Percentiles rank a stretch among this genome's conserved stretches.
These are phyloP conservation scores for Nothophytophthora sp. DNA, from an alignment of 352 stramenopile species.

Conservation along the genomic window DNA sequence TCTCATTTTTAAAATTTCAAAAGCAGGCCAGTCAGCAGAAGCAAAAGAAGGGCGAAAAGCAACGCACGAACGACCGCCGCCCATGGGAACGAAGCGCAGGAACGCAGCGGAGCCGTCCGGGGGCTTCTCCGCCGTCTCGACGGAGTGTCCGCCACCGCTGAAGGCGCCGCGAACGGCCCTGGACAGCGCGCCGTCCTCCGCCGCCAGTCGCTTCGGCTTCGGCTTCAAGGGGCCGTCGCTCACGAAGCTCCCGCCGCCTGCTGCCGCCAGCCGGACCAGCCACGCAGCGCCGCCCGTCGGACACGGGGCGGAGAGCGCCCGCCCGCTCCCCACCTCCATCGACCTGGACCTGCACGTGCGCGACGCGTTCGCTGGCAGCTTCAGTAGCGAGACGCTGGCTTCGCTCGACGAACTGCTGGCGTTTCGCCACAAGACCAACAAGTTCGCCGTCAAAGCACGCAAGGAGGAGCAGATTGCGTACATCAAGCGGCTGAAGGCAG, in stretches of 20 bases:
- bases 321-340: neutral
- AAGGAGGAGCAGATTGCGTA: constrained; percentile 61
- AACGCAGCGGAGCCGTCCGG: constrained; percentile 20
- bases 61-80: too few relatives aligned
- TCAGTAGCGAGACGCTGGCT: constrained; percentile 32
- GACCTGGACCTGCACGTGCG: constrained; percentile 29
- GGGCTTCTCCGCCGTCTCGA: constrained; percentile 1
- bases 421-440: constrained; percentile 63
- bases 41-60: neutral
- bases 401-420: constrained; percentile 58
- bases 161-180: constrained; percentile 17
- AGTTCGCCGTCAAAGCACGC: constrained; percentile 59
- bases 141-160: constrained; percentile 14
- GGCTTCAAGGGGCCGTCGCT: constrained; percentile 41
- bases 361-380: constrained; percentile 34
- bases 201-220: constrained; percentile 32
- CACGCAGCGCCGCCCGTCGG: too few relatives aligned
- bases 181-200: constrained; percentile 7
- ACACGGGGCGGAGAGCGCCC: neutral
- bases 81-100: constrained; percentile 40
- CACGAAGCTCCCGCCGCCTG: constrained; percentile 17
- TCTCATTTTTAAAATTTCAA: constrained; percentile 21
- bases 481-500: constrained; percentile 56
- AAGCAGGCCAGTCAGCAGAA: too few relatives aligned
- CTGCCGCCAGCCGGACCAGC: neutral